Percentiles rank a stretch among this genome's conserved stretches.
phyloP scores from a whole-genome alignment of 2,329 filamentous ascomycete genomes.

The Neofusicoccum kwambonambiense region DNA sequence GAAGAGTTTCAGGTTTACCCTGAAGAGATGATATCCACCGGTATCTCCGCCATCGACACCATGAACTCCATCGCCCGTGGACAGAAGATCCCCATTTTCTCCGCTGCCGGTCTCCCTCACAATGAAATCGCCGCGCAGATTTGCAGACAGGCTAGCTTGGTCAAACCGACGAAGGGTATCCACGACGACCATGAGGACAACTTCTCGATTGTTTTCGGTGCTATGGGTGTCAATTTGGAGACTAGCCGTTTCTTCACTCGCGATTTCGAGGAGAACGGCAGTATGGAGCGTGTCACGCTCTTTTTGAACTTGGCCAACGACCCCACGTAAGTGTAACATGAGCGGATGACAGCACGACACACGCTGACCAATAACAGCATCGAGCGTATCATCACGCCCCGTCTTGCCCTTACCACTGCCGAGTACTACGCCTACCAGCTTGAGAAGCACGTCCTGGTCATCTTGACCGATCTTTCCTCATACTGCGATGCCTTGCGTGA shows the following conservation, averaged over 20 bases:
- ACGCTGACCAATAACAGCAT: slow-evolving; percentile 59
- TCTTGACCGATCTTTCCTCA: slow-evolving; percentile 94
- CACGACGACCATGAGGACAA: slow-evolving; percentile 98
- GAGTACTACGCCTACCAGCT: slow-evolving; percentile 99
- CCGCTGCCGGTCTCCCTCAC: slow-evolving; percentile 93
- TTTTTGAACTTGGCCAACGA: slow-evolving; percentile 99
- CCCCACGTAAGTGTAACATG: slow-evolving; percentile 71
- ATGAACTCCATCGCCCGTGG: slow-evolving; percentile 93
- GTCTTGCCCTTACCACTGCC: slow-evolving; percentile 94
- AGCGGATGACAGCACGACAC: not conserved
- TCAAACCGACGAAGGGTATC: slow-evolving; percentile 90
- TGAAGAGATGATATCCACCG: slow-evolving; percentile 99
- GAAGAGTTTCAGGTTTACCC: slow-evolving; percentile 72
- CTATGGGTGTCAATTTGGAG: slow-evolving; percentile 99
- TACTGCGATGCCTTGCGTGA: slow-evolving; percentile 99
- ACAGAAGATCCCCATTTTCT: slow-evolving; percentile 99
- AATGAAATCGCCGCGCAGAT: slow-evolving; percentile 99
- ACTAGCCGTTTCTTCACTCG: slow-evolving; percentile 97
- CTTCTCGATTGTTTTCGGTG: slow-evolving; percentile 98
- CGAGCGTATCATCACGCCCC: slow-evolving; percentile 99
- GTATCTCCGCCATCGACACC: slow-evolving; percentile 98
- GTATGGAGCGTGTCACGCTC: slow-evolving; percentile 92
- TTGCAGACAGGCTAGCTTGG: slow-evolving; percentile 92
- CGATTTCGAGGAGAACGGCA: slow-evolving; percentile 99
- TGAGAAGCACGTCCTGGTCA: slow-evolving; percentile 99